These are phyloP conservation scores for Claviceps monticola DNA, from an alignment of 2,329 filamentous ascomycete species.

Conservation along the genomic window DNA sequence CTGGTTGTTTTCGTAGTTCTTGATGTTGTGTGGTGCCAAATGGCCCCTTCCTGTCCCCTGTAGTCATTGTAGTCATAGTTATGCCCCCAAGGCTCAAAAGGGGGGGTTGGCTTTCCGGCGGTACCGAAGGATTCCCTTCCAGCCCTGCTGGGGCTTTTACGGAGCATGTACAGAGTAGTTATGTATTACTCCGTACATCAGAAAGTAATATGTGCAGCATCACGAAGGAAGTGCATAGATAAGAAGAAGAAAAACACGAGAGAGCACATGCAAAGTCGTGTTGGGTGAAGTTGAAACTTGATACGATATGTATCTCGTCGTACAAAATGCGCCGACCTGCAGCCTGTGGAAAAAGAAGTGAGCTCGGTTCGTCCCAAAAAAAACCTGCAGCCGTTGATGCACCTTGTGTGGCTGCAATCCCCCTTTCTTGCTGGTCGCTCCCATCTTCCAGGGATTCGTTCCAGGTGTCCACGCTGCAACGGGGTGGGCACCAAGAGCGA, in stretches of 20 bases:
- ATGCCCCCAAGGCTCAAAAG: neutral
- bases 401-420: neutral
- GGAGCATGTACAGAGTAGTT: neutral
- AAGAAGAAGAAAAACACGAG: too few species aligned
- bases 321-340: neutral
- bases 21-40: neutral
- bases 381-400: conserved; percentile 1
- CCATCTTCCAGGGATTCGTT: neutral
- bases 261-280: too few species aligned
- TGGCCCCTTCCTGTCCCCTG: neutral
- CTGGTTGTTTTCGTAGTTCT: neutral
- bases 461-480: too few species aligned
- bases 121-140: neutral
- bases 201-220: too few species aligned
- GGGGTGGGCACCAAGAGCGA: too few species aligned
- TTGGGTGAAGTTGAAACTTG: too few species aligned
- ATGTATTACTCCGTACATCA: neutral
- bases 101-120: neutral
- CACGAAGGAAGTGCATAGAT: too few species aligned
- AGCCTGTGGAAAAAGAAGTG: neutral
- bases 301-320: too few species aligned
- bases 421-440: neutral
- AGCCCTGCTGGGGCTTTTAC: neutral
- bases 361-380: neutral
- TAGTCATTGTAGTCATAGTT: too few species aligned